These are phyloP conservation scores for Eucalyptus pauciflora DNA, from an alignment of 345 rosid species.

Conservation along the genomic window DNA sequence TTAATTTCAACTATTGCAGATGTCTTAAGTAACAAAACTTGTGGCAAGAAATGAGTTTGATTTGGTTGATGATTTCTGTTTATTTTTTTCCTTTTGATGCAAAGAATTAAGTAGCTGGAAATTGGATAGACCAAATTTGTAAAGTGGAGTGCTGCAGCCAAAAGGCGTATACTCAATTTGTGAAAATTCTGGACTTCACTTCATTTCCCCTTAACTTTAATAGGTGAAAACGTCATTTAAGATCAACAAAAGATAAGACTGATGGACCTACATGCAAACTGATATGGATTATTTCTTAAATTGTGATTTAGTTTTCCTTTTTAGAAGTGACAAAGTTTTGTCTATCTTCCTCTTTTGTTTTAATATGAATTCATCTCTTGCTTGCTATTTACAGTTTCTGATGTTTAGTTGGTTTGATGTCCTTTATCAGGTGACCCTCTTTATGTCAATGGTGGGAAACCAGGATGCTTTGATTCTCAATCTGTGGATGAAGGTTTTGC, in stretches of 20 bases:
- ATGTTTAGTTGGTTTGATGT: background rate
- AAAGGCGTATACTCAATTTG: background rate
- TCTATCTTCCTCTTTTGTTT: background rate
- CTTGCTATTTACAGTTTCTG: background rate
- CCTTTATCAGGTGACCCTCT: conserved; percentile 64
- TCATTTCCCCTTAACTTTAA: background rate
- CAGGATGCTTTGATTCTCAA: conserved; percentile 36
- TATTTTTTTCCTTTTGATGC: background rate
- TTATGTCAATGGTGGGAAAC: conserved; percentile 59
- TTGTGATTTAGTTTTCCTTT: background rate
- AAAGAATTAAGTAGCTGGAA: background rate
- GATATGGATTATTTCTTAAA: background rate
- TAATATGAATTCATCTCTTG: background rate
- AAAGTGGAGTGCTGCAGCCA: background rate
- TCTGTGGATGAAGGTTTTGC: conserved; percentile 39
- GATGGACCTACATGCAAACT: background rate
- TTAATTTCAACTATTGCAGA: background rate
- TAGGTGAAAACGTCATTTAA: background rate
- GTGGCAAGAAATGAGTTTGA: background rate
- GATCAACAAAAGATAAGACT: background rate
- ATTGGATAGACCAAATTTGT: background rate
- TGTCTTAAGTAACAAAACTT: background rate
- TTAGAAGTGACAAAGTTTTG: background rate
- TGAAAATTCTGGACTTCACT: background rate
- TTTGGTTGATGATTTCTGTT: background rate